These are phyloP conservation scores for Acephala macrosclerotiorum DNA, from an alignment of 2,329 filamentous ascomycete species.

Conservation along the genomic window DNA sequence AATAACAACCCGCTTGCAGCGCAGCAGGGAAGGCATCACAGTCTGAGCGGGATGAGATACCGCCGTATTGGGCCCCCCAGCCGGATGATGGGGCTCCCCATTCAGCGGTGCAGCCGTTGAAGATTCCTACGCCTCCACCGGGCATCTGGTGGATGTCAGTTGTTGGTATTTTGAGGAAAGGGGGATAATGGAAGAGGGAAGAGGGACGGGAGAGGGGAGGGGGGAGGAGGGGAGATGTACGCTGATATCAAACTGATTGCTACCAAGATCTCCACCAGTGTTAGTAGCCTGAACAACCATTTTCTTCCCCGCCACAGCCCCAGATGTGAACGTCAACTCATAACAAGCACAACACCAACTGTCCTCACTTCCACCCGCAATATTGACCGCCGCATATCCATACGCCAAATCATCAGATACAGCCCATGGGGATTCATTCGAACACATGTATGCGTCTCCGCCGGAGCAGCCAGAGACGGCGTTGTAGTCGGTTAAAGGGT, in stretches of 20 bases:
- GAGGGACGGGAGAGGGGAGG: not conserved
- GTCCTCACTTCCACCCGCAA: constrained; percentile 61
- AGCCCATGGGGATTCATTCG: constrained; percentile 67
- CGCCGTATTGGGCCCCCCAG: constrained; percentile 57
- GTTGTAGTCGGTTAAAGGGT: constrained; percentile 56
- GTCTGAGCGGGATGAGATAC: constrained; percentile 50
- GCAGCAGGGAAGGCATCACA: constrained; percentile 52
- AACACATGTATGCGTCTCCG: constrained; percentile 66
- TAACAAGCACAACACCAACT: constrained; percentile 73
- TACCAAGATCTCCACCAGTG: constrained; percentile 62
- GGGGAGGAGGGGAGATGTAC: constrained; percentile 26
- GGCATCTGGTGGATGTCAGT: constrained; percentile 49
- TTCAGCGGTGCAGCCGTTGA: constrained; percentile 58
- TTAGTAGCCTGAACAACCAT: constrained; percentile 73
- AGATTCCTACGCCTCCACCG: constrained; percentile 63
- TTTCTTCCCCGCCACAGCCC: constrained; percentile 62
- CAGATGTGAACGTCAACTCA: constrained; percentile 54
- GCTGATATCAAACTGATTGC: constrained; percentile 64
- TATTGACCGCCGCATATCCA: constrained; percentile 69
- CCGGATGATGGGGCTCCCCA: constrained; percentile 51
- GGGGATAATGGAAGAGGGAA: too few species aligned
- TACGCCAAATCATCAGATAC: constrained; percentile 65
- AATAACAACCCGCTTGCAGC: constrained; percentile 55
- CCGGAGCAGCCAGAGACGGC: constrained; percentile 61
- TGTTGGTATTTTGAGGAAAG: not conserved